Evolutionary conservation across 1,284 basidiomycete genomes (phyloP), one percentile per base, ranked within the genome.

Genomic region (Ceratobasidium sp.): DNA sequence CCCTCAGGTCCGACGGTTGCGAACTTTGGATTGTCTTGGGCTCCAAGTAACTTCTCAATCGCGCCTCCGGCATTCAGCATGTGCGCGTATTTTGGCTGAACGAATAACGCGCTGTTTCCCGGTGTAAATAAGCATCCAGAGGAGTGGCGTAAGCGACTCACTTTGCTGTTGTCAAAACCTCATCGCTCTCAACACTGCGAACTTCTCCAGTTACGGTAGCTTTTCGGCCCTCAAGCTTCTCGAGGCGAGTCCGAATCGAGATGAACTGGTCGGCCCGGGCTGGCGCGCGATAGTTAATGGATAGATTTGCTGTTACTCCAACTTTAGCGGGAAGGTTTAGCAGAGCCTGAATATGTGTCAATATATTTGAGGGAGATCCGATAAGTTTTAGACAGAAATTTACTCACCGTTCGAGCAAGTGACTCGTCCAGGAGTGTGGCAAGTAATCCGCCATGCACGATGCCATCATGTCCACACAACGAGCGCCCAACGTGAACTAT

Each of bases 391-490:
- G 68, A 4, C 9, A 40, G 3, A 20, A 56, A 33, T 33, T 33
- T 1, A 89, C 93, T 82, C 82, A 96, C 96, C 80, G 92, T 93
- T 79, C 97, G 87, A 0, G 92, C 97, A 56, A 98, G 85, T 1
- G 89, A 89, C 87, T 99, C 97, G 82, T 99, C 97, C 78, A 97
- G 86, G 3, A 99, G 86, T 0, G 96, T 98, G 40, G 96, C 95
- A 33, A 98, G 87, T 79, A 99, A 84, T 1, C 97, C 97, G 0
- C 97, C 97, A 84, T 99, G 97, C 1, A 98, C 87, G 80, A 99
- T 95, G 0, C 97, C 97, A 84, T 97, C 96, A 82, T 97, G 96
- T 1, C 95, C 95, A 83, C 97, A 98, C 69, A 99, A 83, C 5
- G 92, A 93, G 51, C 94, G 86, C 0, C 97, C 97, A 9, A 98